Percentiles rank a stretch among this genome's conserved stretches.
phyloP scores from a whole-genome alignment of 257 asterid genomes.

The Lavandula angustifolia region DNA sequence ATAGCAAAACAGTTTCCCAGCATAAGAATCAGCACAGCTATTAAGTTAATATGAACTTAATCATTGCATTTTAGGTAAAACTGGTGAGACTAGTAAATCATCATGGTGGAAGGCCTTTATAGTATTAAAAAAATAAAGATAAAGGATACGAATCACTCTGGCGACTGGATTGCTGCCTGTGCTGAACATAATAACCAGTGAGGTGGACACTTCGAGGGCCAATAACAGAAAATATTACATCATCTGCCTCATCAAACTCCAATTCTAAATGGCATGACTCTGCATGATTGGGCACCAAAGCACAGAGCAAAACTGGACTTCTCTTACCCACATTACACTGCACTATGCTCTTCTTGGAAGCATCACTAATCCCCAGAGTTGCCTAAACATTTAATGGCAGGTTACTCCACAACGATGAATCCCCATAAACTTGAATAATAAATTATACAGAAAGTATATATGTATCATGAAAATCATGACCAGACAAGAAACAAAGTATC shows the following conservation, averaged over 20 bases:
- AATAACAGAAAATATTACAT: slow-evolving; percentile 71
- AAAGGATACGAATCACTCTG: slow-evolving; percentile 73
- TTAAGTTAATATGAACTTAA: background rate
- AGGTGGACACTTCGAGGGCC: slow-evolving; percentile 74
- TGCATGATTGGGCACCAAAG: slow-evolving; percentile 55
- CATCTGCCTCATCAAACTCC: slow-evolving; percentile 77
- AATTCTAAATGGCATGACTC: slow-evolving; percentile 74
- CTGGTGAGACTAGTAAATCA: background rate
- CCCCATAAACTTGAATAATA: slow-evolving; percentile 17
- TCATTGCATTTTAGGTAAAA: slow-evolving; percentile 1
- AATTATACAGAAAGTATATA: background rate
- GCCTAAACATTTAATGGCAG: slow-evolving; percentile 47
- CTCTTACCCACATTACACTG: slow-evolving; percentile 77
- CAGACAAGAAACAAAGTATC: background rate
- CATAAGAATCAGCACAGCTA: slow-evolving; percentile 11
- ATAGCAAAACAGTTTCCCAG: slow-evolving; percentile 11
- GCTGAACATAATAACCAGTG: slow-evolving; percentile 64
- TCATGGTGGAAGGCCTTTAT: background rate
- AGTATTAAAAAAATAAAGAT: slow-evolving; percentile 4
- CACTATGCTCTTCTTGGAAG: slow-evolving; percentile 47
- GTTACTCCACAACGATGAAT: slow-evolving; percentile 21
- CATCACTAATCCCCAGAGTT: slow-evolving; percentile 62
- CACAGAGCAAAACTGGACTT: slow-evolving; percentile 67
- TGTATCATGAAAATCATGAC: background rate
- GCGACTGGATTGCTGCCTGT: slow-evolving; percentile 36